Conservation (phyloP, 176 grass and related monocot species). For the Aegilops bicornis region DNA sequence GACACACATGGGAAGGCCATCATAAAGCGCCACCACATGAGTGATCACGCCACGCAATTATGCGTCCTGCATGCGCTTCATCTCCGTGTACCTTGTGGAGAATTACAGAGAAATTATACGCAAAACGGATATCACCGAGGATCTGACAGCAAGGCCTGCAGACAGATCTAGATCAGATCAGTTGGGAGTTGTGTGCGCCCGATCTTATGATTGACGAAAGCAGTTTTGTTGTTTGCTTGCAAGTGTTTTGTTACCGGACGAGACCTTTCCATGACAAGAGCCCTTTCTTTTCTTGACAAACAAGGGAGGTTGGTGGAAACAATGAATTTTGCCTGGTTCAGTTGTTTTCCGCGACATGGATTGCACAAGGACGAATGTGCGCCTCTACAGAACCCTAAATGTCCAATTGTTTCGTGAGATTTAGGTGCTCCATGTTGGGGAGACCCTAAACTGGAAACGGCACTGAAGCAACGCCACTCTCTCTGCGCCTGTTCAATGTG, state of each 20-base stretch:
- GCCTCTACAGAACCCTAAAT: background rate
- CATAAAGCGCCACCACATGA: conserved; percentile 26
- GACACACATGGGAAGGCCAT: conserved; percentile 6
- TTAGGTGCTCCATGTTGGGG: too few relatives aligned
- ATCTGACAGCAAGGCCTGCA: background rate
- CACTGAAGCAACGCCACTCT: too few relatives aligned
- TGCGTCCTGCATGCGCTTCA: background rate
- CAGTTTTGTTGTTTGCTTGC: background rate
- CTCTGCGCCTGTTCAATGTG: too few relatives aligned
- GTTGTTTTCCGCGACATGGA: background rate
- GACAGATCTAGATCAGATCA: background rate
- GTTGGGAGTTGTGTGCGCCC: background rate
- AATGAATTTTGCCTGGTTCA: background rate
- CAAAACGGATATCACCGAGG: background rate
- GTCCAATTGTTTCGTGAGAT: too few relatives aligned
- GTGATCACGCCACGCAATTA: conserved; percentile 3
- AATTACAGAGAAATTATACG: background rate
- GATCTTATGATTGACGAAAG: background rate
- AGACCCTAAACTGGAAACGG: too few relatives aligned
- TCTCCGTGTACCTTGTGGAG: background rate
- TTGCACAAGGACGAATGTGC: background rate
- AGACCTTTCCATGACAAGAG: background rate
- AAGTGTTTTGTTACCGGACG: background rate
- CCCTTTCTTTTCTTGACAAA: conserved; percentile 26
- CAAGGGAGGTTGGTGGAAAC: background rate